Conservation (phyloP, 2,329 filamentous ascomycete genomes). For the Paraphaeosphaeria minitans region DNA sequence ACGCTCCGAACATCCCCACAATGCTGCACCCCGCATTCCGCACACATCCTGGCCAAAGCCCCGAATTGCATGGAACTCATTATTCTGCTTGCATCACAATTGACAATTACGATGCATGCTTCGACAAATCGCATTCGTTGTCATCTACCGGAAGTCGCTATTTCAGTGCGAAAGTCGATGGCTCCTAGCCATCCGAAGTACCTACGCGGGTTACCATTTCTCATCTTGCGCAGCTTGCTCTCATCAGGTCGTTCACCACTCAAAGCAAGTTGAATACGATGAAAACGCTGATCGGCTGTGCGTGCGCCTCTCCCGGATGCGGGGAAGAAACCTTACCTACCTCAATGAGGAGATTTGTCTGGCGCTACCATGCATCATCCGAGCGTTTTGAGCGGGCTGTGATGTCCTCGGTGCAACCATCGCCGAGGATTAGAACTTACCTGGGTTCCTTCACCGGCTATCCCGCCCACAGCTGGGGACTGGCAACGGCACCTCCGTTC, state of each 20-base stretch:
- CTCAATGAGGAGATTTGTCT: neutral
- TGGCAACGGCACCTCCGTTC: neutral
- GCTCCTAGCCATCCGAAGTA: neutral
- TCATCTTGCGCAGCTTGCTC: neutral
- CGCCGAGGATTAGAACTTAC: neutral
- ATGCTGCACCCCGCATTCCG: neutral
- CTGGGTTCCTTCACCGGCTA: neutral
- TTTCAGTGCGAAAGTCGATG: too few species aligned
- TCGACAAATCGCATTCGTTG: neutral
- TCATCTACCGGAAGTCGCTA: neutral
- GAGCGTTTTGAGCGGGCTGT: neutral
- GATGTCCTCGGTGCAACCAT: neutral
- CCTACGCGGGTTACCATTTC: neutral
- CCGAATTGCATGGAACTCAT: neutral
- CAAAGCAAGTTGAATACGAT: neutral
- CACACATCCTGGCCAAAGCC: neutral
- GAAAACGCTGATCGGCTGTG: neutral
- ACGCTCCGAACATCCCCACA: neutral
- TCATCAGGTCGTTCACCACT: too few species aligned
- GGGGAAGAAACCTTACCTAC: neutral
- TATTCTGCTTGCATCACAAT: neutral
- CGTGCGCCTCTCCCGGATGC: neutral
- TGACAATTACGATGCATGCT: neutral
- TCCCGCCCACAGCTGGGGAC: neutral
- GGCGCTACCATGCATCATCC: neutral